Conservation (phyloP, 371 early-diverging fungal species). For the Entomophthora muscae region DNA sequence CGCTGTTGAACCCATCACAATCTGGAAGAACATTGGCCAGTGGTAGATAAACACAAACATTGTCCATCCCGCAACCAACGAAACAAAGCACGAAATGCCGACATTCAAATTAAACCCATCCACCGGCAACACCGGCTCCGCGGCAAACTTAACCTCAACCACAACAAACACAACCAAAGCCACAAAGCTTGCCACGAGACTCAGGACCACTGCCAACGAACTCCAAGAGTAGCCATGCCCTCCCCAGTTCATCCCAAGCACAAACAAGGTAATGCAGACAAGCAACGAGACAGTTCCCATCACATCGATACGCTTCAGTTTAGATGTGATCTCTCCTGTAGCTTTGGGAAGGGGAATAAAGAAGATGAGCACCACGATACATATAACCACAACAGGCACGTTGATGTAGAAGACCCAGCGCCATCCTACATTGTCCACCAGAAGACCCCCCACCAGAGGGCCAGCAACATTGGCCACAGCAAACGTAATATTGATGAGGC, state of each 20-base stretch:
- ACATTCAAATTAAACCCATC: not conserved
- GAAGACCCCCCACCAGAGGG: not conserved
- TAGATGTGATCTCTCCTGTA: not conserved
- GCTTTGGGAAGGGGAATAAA: not conserved
- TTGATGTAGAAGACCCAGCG: constrained; percentile 24
- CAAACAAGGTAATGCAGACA: not conserved
- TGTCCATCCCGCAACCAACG: not conserved
- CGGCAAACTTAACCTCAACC: not conserved
- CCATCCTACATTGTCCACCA: not conserved
- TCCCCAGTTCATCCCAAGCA: not conserved
- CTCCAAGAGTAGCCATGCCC: not conserved
- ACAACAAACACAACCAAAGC: not conserved
- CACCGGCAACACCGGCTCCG: not conserved
- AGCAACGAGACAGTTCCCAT: not conserved
- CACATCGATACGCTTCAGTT: not conserved
- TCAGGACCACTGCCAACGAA: not conserved
- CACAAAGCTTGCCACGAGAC: not conserved
- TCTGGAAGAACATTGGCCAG: not conserved
- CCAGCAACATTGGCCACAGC: constrained; percentile 24
- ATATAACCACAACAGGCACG: constrained; percentile 27
- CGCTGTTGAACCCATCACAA: not conserved
- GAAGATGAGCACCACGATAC: not conserved
- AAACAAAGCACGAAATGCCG: not conserved
- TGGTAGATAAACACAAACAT: not conserved
- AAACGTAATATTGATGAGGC: constrained; percentile 35